These are phyloP conservation scores for Stentor roeselii DNA, from an alignment of 73 alveolate genomes.

Conservation along the genomic window DNA sequence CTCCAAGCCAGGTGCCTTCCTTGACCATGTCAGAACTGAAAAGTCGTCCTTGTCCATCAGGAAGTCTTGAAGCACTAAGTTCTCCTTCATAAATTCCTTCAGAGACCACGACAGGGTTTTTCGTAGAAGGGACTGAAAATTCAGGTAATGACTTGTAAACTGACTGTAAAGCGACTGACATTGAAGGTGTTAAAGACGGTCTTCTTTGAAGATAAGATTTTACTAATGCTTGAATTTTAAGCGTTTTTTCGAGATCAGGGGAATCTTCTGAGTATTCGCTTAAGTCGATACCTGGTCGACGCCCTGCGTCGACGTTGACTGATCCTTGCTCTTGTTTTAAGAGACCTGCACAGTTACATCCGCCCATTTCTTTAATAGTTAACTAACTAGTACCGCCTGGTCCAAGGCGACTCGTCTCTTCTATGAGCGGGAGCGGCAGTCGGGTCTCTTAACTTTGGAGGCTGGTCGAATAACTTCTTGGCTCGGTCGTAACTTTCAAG, in stretches of 20 bases:
- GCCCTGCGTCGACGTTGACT: too few species aligned
- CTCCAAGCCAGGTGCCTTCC: not conserved
- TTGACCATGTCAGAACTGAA: too few species aligned
- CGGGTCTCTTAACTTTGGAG: not conserved
- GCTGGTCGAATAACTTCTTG: constrained; percentile 38
- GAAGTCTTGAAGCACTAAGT: too few species aligned
- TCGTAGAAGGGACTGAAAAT: not conserved
- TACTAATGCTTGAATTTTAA: too few species aligned
- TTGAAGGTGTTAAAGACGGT: too few species aligned
- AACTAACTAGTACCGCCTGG: constrained; percentile 16
- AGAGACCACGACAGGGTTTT: not conserved
- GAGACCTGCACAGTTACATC: not conserved
- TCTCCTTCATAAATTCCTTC: not conserved
- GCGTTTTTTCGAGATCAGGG: not conserved
- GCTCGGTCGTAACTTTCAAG: constrained; percentile 47
- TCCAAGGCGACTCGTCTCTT: constrained; percentile 27
- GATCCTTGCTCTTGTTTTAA: too few species aligned
- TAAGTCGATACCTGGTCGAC: too few species aligned
- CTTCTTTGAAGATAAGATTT: not conserved
- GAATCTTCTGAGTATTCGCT: too few species aligned
- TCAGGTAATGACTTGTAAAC: not conserved
- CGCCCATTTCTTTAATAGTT: not conserved
- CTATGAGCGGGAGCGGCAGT: not conserved
- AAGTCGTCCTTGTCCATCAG: not conserved
- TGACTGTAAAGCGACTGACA: not conserved